Base-by-base conservation (phyloP, 2,329 filamentous ascomycete species). In the Penicillium sp. region DNA sequence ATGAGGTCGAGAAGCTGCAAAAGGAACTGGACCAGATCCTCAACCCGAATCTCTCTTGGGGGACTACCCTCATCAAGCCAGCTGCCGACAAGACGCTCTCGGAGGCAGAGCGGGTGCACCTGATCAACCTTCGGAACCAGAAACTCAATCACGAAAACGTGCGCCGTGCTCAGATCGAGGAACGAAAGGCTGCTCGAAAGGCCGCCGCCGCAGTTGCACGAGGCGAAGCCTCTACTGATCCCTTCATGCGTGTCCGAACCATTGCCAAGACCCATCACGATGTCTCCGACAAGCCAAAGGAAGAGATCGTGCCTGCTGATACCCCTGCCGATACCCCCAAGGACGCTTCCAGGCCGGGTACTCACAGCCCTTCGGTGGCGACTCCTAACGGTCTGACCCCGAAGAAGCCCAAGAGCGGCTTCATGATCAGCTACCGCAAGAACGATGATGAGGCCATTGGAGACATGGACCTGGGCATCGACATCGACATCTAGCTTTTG, bases 401-500 rank as follows among this genome's bases (percentile, higher is more conserved):
- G 34, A 68, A 67, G 44, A 68, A 68, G 48, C 60, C 66, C 29
- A 69, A 72, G 48, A 65, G 60, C 3, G 77, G 78, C 1, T 64
- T 80, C 54, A 86, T 89, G 40, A 87, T 91, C 62, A 84, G 77
- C 57, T 78, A 87, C 70, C 84, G 85, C 24, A 79, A 89, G 47
- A 85, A 86, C 75, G 90, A 95, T 52, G 93, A 97, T 63, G 93
- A 97, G 63, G 86, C 96, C 46, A 91, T 97, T 67, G 89, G 86
- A 1, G 79, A 83, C 22, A 74, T 97, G 74, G 93, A 97, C 66
- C 72, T 97, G 59, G 91, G 89, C 23, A 89, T 97, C 65, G 91
- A 97, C 58, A 84, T 95, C 59, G 89, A 95, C 57, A 88, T 95
- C 58, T 40, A 35, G 22, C 16, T 4, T 13, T 32, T 13, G 26